phyloP scores from a whole-genome alignment of 1,284 basidiomycete species.

The Rhodotorula mucilaginosa region DNA sequence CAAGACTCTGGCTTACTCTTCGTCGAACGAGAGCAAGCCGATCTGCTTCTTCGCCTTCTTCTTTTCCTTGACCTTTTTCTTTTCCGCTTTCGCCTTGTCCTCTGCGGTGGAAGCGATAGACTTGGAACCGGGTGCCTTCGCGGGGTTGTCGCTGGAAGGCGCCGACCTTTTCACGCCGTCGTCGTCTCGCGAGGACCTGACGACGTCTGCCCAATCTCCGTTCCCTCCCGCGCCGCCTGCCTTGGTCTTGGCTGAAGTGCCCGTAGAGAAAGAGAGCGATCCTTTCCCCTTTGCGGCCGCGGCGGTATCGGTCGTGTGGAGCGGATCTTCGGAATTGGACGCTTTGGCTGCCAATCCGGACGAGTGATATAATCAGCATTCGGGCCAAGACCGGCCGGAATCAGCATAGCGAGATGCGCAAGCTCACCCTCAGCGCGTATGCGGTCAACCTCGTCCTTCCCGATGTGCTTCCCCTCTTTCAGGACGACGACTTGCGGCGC shows the following conservation, averaged over 20 bases:
- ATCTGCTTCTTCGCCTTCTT: slow-evolving; percentile 23
- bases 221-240: background rate
- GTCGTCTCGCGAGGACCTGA: slow-evolving; percentile 16
- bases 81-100: slow-evolving; percentile 14
- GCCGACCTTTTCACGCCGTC: background rate
- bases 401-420: background rate
- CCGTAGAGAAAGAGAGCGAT: slow-evolving; percentile 29
- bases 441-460: slow-evolving; percentile 27
- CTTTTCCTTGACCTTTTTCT: slow-evolving; percentile 27
- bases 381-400: no score
- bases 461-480: slow-evolving; percentile 37
- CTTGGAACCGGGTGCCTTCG: background rate
- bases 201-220: slow-evolving; percentile 30
- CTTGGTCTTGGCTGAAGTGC: slow-evolving; percentile 7
- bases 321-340: slow-evolving; percentile 5
- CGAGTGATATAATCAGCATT: no score
- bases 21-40: slow-evolving; percentile 20
- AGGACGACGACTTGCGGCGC: slow-evolving; percentile 37
- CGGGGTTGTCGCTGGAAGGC: background rate
- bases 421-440: slow-evolving; percentile 28
- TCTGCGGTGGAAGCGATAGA: slow-evolving; percentile 11
- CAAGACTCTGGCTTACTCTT: slow-evolving; percentile 4
- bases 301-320: slow-evolving; percentile 4
- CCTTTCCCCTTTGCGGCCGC: slow-evolving; percentile 4
- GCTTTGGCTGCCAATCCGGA: slow-evolving; percentile 16